Conservation (phyloP, 345 rosid species). For the Aquilaria yunnanensis region DNA sequence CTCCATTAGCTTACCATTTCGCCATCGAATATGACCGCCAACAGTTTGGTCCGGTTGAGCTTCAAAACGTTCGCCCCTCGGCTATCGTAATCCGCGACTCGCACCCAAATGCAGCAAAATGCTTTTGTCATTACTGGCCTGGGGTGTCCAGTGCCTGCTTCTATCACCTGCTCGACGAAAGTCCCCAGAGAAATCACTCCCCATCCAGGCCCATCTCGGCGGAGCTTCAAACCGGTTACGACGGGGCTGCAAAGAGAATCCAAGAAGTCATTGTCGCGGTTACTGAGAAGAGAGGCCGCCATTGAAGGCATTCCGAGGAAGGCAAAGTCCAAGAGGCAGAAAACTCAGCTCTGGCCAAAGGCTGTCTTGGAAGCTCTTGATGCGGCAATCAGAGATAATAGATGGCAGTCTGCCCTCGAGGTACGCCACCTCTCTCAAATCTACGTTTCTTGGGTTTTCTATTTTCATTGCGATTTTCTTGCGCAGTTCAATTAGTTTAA, state of each 20-base stretch:
- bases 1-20: no score
- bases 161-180: slow-evolving; percentile 36
- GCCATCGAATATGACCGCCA: no score
- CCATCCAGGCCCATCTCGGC: slow-evolving; percentile 4
- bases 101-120: slow-evolving; percentile 11
- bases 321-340: slow-evolving; percentile 65
- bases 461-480: background rate
- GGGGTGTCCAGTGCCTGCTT: slow-evolving; percentile 9
- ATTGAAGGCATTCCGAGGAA: slow-evolving; percentile 60
- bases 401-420: slow-evolving; percentile 71
- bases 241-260: slow-evolving; percentile 37
- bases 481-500: background rate
- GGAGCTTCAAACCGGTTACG: slow-evolving; percentile 13
- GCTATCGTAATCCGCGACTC: background rate
- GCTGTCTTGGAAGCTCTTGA: slow-evolving; percentile 86
- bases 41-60: no score
- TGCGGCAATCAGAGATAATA: slow-evolving; percentile 50
- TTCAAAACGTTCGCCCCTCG: background rate
- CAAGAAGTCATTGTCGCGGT: slow-evolving; percentile 52
- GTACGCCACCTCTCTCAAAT: slow-evolving; percentile 16
- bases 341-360: slow-evolving; percentile 65
- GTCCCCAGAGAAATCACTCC: slow-evolving; percentile 14
- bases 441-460: background rate
- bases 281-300: slow-evolving; percentile 68
- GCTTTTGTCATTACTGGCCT: background rate